Base-by-base conservation (phyloP, 2,329 filamentous ascomycete species). In the Achaetomium macrosporum region DNA sequence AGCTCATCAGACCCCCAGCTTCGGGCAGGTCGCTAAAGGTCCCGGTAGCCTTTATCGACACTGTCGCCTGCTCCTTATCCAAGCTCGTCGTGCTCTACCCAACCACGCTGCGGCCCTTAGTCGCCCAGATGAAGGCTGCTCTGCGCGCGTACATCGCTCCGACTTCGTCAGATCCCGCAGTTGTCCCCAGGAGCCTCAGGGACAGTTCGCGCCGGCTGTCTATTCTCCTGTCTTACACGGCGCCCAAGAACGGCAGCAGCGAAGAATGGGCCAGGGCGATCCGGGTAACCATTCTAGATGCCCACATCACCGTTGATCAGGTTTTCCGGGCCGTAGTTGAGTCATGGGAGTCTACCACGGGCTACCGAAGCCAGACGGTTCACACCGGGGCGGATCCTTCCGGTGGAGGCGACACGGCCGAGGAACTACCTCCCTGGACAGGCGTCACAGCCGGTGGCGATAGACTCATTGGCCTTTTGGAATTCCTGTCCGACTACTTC, bases 241-340 rank as follows among this genome's bases (percentile, higher is more conserved):
- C 88, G 1, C 83, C 88, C 6, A 96, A 96, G 69, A 85, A 87
- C 56, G 83, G 82, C 16, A 81, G 83, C 11, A 79, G 80, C 19
- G 85, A 88, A 19, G 90, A 95, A 68, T 96, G 91, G 91, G 75
- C 76, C 15, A 86, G 82, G 60, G 76, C 82, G 15, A 71, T 91
- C 42, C 77, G 78, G 43, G 72, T 73, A 8, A 75, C 85, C 11
- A 72, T 95, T 20, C 75, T 76, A 36, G 77, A 81, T 36, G 77
- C 84, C 15, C 90, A 96, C 63, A 69, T 72, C 20, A 87, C 88
- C 1, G 82, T 87, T 40, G 86, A 95, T 63, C 80, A 84, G 58
- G 76, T 95, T 0, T 87, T 96, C 63, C 83, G 91, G 45, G 83
- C 85, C 10, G 78, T 96, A 0, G 71, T 87, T 11, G 91, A 96